A percentile compares a stretch with the other conserved stretches of the same genome.
Evolutionary conservation across 2,329 filamentous ascomycete genomes (phyloP).

Genomic region (Sporothrix sp.): DNA sequence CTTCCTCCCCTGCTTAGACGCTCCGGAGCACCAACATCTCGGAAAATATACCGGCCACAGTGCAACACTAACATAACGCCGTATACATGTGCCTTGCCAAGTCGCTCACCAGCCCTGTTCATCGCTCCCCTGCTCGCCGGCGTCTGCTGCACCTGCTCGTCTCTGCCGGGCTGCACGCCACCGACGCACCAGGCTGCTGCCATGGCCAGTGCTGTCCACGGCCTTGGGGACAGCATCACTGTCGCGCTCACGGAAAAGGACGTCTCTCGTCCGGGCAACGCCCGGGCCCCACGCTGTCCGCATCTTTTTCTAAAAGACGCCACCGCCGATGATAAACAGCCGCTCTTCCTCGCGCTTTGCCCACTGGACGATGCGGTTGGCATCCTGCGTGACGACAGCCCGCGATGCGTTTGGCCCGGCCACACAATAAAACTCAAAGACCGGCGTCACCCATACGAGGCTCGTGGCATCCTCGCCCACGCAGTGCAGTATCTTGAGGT

Average conservation of each 20-base stretch:
- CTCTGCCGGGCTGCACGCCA: not conserved
- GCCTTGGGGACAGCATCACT: not conserved
- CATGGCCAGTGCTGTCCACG: not conserved
- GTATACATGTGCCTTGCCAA: not conserved
- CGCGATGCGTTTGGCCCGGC: slow-evolving; percentile 62
- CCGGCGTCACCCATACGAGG: slow-evolving; percentile 81
- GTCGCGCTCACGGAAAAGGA: not conserved
- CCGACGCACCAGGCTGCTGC: not conserved
- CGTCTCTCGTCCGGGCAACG: not conserved
- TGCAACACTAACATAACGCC: too few relatives aligned
- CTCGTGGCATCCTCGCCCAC: slow-evolving; percentile 66
- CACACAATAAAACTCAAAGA: slow-evolving; percentile 94
- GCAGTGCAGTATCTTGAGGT: slow-evolving; percentile 78
- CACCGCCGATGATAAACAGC: slow-evolving; percentile 95
- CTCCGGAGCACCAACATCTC: too few relatives aligned
- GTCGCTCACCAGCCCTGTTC: too few relatives aligned
- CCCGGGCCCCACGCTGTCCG: not conserved
- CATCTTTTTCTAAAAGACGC: slow-evolving; percentile 52
- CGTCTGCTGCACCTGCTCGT: not conserved
- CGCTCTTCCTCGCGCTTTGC: slow-evolving; percentile 84
- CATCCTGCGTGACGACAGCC: slow-evolving; percentile 66
- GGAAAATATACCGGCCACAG: too few relatives aligned
- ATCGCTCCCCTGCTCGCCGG: not conserved
- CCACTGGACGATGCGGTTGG: slow-evolving; percentile 87
- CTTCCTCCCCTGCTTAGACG: too few relatives aligned